phyloP scores from a whole-genome alignment of 1,139 yeast genomes.

The Pichia sp. region DNA sequence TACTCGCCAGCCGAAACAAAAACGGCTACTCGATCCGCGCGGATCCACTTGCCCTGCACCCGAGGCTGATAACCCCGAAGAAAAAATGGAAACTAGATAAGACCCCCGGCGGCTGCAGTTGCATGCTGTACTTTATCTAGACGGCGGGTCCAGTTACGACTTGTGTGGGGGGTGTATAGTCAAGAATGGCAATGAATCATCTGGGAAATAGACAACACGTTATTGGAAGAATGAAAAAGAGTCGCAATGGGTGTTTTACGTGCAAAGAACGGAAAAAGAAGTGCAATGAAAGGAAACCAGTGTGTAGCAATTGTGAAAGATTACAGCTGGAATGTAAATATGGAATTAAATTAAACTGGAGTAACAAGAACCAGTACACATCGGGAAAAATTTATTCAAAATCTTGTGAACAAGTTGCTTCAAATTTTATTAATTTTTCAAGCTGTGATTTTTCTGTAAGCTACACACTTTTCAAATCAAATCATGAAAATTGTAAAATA shows the following conservation, averaged over 20 bases:
- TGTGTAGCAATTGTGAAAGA: conserved; percentile 16
- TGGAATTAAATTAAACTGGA: conserved; percentile 3
- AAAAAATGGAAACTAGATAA: no score
- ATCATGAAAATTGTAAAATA: no score
- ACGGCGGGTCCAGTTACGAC: background rate
- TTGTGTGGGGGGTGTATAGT: no score
- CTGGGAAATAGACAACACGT: no score
- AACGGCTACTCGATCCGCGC: conserved; percentile 9
- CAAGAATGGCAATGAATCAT: no score
- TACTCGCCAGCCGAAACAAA: no score
- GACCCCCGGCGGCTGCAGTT: no score
- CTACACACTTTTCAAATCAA: background rate
- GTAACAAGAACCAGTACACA: conserved; percentile 4
- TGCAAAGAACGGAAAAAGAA: conserved; percentile 22
- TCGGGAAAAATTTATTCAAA: no score
- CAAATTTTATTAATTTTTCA: conserved; percentile 4
- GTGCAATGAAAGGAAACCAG: conserved; percentile 24
- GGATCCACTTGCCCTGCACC: conserved; percentile 1
- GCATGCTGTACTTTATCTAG: no score
- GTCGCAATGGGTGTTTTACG: conserved; percentile 18
- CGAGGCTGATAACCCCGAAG: no score
- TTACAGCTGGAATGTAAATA: conserved; percentile 14
- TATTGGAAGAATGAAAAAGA: no score
- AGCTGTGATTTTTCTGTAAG: background rate
- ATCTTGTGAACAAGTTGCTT: background rate